Percentiles rank a stretch among this genome's conserved stretches.
Evolutionary conservation across 2,329 filamentous ascomycete genomes (phyloP).

Genomic region (Phyllosticta citribraziliensis): DNA sequence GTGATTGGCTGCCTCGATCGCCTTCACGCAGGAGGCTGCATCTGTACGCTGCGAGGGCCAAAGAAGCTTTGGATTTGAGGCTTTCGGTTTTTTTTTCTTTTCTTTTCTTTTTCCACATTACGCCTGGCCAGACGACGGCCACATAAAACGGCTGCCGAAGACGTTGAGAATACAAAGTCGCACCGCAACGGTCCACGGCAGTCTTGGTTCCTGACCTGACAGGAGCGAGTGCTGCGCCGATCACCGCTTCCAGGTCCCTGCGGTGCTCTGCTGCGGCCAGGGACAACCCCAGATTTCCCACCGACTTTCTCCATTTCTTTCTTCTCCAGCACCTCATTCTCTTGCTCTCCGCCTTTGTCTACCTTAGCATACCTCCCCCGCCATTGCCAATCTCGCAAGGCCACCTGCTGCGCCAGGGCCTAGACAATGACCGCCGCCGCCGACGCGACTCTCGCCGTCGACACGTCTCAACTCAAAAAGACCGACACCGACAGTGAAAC

Average conservation of each 20-base stretch:
- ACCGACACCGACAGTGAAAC: slow-evolving; percentile 4
- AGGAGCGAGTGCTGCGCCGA: neutral
- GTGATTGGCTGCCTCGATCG: neutral
- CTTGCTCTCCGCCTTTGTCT: neutral
- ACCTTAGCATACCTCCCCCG: neutral
- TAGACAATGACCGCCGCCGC: slow-evolving; percentile 6
- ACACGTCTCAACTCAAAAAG: slow-evolving; percentile 1
- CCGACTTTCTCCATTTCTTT: neutral
- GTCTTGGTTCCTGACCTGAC: slow-evolving; percentile 6
- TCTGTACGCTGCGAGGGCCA: neutral
- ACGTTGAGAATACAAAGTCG: neutral
- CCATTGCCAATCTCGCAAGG: neutral
- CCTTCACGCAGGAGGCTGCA: neutral
- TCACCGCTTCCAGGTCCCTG: neutral
- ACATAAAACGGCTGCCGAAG: too few species aligned
- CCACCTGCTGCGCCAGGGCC: neutral
- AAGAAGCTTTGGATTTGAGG: neutral
- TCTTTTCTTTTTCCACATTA: neutral
- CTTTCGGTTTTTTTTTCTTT: neutral
- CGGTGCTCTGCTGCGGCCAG: neutral
- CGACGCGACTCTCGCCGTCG: neutral
- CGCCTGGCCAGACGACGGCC: neutral
- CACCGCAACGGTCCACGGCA: neutral
- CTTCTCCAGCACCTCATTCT: neutral
- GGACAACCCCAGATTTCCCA: slow-evolving; percentile 10